Conservation (phyloP, 192 early-diverging fungal genomes). For the Pilobolus umbonatus region DNA sequence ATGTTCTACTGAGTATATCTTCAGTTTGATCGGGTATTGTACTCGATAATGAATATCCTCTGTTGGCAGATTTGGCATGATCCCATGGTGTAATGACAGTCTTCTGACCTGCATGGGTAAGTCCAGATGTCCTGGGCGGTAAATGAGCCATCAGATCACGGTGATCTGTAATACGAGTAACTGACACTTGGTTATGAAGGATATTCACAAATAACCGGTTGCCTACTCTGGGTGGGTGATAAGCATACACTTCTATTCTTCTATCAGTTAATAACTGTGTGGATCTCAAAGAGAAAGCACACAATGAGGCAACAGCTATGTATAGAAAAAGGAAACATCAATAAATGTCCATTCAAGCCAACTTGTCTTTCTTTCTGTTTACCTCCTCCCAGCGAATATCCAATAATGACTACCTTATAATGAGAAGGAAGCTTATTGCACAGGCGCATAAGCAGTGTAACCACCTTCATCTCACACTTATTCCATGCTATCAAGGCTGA, state of each 20-base stretch:
- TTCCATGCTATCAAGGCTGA: conserved; percentile 24
- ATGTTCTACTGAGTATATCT: not conserved
- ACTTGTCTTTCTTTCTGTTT: not conserved
- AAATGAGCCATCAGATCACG: conserved; percentile 24
- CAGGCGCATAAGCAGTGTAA: conserved; percentile 23
- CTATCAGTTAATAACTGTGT: conserved; percentile 18
- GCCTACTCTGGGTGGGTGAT: conserved; percentile 24
- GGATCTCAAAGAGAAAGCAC: conserved; percentile 24
- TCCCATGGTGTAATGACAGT: conserved; percentile 12
- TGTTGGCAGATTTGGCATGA: not conserved
- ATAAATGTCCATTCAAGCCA: not conserved
- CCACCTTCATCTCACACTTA: conserved; percentile 23
- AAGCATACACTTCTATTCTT: conserved; percentile 9
- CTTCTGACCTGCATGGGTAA: conserved; percentile 16
- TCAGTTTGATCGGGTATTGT: not conserved
- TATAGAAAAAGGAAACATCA: not conserved
- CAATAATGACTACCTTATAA: conserved; percentile 25
- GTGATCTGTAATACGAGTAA: conserved; percentile 18
- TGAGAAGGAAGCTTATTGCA: conserved; percentile 15
- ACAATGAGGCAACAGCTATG: conserved; percentile 26
- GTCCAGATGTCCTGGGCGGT: conserved; percentile 22
- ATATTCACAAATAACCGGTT: conserved; percentile 12
- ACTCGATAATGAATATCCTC: not conserved
- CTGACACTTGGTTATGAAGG: conserved; percentile 4
- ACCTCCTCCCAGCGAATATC: conserved; percentile 21